phyloP scores from a whole-genome alignment of 768 basidiomycete species.

The Baorangia bicolor region DNA sequence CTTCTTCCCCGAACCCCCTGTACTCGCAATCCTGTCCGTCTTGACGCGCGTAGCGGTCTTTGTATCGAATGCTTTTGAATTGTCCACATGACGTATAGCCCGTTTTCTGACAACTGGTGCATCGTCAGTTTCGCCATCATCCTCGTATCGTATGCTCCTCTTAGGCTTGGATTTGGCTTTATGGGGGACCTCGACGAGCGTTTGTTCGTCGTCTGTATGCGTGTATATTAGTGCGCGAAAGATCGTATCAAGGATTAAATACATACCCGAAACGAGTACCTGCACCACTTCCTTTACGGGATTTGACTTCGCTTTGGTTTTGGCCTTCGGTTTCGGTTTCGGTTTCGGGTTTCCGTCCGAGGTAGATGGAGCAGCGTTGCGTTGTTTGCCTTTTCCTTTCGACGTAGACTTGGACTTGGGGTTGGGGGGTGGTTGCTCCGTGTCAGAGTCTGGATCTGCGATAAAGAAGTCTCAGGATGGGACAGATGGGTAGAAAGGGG shows the following conservation, averaged over 20 bases:
- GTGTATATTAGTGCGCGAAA: not conserved
- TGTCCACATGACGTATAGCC: not conserved
- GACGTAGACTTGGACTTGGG: not conserved
- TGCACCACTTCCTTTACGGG: conserved; percentile 3
- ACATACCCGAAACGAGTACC: conserved; percentile 16
- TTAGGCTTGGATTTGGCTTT: conserved; percentile 5
- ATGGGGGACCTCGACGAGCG: conserved; percentile 24
- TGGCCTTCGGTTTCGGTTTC: conserved; percentile 5
- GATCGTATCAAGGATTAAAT: not conserved
- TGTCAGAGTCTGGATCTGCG: not conserved
- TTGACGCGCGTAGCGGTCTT: not conserved
- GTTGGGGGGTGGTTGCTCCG: not conserved
- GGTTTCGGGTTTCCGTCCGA: not conserved
- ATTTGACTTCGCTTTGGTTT: conserved; percentile 9
- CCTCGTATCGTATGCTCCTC: not conserved
- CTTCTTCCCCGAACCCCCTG: not conserved
- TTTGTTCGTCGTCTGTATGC: conserved; percentile 29
- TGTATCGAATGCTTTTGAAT: not conserved
- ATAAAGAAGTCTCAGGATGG: not conserved
- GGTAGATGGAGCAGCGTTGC: not conserved
- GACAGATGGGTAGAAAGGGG: not conserved
- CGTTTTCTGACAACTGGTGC: not conserved
- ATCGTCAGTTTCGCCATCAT: conserved; percentile 1
- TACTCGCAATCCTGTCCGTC: not conserved
- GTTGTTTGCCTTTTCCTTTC: conserved; percentile 14